Evolutionary conservation across 345 rosid genomes (phyloP).

Genomic region (Brassica juncea): DNA sequence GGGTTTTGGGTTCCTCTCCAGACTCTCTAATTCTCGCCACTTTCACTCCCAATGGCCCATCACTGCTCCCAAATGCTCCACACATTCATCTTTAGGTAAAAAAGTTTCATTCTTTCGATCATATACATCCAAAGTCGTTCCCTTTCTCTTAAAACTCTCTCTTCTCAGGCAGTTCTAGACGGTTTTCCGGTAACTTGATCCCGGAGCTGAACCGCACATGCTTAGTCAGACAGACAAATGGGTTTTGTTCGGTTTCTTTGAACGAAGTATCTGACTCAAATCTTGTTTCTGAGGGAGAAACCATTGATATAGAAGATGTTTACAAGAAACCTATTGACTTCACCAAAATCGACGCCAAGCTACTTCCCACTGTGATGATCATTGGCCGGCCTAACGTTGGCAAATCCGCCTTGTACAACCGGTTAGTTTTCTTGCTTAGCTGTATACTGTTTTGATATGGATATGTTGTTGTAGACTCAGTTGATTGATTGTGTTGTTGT

Average conservation of each 20-base stretch:
- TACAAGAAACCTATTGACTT: slow-evolving; percentile 63
- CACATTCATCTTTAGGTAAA: slow-evolving; percentile 24
- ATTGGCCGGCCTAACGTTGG: slow-evolving; percentile 97
- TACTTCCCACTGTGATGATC: slow-evolving; percentile 81
- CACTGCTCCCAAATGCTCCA: slow-evolving; percentile 6
- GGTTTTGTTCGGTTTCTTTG: slow-evolving; percentile 46
- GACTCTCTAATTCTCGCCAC: background rate
- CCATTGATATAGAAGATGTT: slow-evolving; percentile 25
- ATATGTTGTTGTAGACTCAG: background rate
- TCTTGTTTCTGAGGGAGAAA: slow-evolving; percentile 20
- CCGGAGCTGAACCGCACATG: slow-evolving; percentile 15
- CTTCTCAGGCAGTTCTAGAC: background rate
- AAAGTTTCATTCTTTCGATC: background rate
- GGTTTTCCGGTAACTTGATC: slow-evolving; percentile 3
- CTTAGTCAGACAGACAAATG: slow-evolving; percentile 17
- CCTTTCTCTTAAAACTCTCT: background rate
- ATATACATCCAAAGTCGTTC: background rate
- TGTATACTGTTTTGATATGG: background rate
- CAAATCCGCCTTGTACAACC: slow-evolving; percentile 87
- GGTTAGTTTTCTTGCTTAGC: slow-evolving; percentile 46
- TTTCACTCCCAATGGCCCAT: background rate
- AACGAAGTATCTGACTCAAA: slow-evolving; percentile 27
- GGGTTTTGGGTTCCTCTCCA: background rate
- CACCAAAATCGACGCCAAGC: slow-evolving; percentile 58
- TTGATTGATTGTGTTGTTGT: background rate